phyloP scores from a whole-genome alignment of 441 rosid species.

The Raphanus hybrid region DNA sequence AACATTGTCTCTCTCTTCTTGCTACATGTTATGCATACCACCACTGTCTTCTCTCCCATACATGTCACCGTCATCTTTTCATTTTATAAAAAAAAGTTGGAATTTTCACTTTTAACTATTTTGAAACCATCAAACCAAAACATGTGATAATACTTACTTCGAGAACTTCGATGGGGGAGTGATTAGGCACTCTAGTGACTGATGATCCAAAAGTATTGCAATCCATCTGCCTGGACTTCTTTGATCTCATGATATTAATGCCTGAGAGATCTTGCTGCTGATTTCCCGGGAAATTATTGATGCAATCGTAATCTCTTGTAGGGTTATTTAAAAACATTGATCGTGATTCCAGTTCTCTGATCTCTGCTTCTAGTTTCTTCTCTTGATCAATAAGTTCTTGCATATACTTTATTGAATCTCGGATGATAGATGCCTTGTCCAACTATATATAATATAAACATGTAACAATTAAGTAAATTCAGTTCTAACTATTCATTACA shows the following conservation, averaged over 20 bases:
- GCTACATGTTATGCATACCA: slow-evolving; percentile 84
- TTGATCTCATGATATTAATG: slow-evolving; percentile 52
- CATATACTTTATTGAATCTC: slow-evolving; percentile 84
- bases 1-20: slow-evolving; percentile 87
- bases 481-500: background rate
- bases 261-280: slow-evolving; percentile 25
- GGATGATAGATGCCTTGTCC: slow-evolving; percentile 95
- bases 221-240: slow-evolving; percentile 53
- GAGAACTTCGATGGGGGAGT: slow-evolving; percentile 66
- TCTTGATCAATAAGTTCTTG: slow-evolving; percentile 84
- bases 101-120: background rate
- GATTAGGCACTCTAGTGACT: slow-evolving; percentile 14
- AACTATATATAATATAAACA: slow-evolving; percentile 48
- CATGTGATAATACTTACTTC: slow-evolving; percentile 52
- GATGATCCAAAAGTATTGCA: slow-evolving; percentile 46
- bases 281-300: slow-evolving; percentile 45
- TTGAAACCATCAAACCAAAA: background rate
- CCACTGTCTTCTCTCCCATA: slow-evolving; percentile 72
- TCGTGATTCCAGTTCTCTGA: slow-evolving; percentile 61
- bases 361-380: slow-evolving; percentile 67
- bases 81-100: background rate
- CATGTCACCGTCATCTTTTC: slow-evolving; percentile 63
- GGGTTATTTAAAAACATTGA: slow-evolving; percentile 40
- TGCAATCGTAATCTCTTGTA: slow-evolving; percentile 35
- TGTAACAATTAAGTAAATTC: background rate